phyloP scores from a whole-genome alignment of 2,329 filamentous ascomycete genomes.

The Thelonectria blattea region DNA sequence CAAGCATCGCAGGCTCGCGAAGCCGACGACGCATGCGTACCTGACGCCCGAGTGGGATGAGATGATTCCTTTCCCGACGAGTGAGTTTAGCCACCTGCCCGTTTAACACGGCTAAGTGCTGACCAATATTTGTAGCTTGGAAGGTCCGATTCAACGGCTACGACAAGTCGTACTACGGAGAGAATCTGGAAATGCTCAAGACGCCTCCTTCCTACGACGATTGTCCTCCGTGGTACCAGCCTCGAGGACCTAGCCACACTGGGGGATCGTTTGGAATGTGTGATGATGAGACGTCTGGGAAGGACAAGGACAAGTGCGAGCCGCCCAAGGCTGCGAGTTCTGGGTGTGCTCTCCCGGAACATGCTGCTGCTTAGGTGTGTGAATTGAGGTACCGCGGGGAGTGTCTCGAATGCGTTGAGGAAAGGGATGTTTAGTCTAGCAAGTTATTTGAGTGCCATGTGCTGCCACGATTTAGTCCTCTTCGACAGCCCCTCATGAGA shows the following conservation, averaged over 20 bases:
- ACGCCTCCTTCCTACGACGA: neutral
- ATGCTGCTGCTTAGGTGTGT: no score
- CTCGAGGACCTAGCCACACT: neutral
- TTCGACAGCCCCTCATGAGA: no score
- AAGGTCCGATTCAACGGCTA: conserved; percentile 25
- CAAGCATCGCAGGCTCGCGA: conserved; percentile 10
- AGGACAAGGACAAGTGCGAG: no score
- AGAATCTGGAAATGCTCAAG: neutral
- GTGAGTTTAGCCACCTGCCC: neutral
- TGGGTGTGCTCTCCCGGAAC: no score
- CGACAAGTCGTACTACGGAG: conserved; percentile 17
- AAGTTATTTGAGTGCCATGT: no score
- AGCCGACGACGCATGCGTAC: conserved; percentile 21
- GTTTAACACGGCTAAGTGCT: no score
- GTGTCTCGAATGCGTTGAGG: no score
- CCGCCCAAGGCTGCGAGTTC: no score
- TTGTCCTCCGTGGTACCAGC: conserved; percentile 7
- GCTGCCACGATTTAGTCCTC: no score
- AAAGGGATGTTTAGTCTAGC: no score
- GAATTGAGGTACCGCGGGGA: no score
- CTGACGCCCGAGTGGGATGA: conserved; percentile 32
- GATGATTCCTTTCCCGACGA: conserved; percentile 30
- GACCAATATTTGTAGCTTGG: neutral
- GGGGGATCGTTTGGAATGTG: neutral
- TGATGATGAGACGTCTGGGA: no score